Evolutionary conservation across 345 rosid genomes (phyloP).

Genomic region (Crucihimalaya himalaica): DNA sequence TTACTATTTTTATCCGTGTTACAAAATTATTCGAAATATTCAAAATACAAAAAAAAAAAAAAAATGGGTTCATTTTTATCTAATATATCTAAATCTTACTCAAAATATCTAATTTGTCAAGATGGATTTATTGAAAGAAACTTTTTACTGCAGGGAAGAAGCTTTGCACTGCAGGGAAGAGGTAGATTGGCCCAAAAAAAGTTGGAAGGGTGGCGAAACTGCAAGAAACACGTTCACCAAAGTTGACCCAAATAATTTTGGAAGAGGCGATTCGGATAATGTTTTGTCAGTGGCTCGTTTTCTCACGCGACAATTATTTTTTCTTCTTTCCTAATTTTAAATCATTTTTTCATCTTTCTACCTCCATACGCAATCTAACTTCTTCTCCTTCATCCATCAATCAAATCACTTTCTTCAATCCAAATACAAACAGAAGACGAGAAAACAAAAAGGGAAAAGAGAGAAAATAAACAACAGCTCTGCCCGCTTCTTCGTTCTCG

Average conservation of each 20-base stretch:
- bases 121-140: no score
- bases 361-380: not conserved
- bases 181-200: no score
- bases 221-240: not conserved
- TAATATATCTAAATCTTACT: no score
- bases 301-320: conserved; percentile 5
- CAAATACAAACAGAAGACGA: not conserved
- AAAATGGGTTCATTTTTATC: no score
- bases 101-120: no score
- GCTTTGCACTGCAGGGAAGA: no score
- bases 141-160: no score
- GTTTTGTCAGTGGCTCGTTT: conserved; percentile 18
- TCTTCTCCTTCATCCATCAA: conserved; percentile 8
- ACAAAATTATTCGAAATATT: no score
- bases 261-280: conserved; percentile 6
- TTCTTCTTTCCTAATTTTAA: not conserved
- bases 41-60: no score
- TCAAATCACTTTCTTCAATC: not conserved
- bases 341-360: not conserved
- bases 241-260: not conserved
- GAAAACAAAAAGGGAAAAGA: not conserved
- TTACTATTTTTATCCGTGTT: no score
- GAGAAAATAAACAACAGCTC: not conserved
- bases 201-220: not conserved
- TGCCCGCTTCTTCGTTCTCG: conserved; percentile 23